Evolutionary conservation across 2,329 filamentous ascomycete species (phyloP), one percentile per base, ranked within the genome.

Genomic region (Alternaria solani): DNA sequence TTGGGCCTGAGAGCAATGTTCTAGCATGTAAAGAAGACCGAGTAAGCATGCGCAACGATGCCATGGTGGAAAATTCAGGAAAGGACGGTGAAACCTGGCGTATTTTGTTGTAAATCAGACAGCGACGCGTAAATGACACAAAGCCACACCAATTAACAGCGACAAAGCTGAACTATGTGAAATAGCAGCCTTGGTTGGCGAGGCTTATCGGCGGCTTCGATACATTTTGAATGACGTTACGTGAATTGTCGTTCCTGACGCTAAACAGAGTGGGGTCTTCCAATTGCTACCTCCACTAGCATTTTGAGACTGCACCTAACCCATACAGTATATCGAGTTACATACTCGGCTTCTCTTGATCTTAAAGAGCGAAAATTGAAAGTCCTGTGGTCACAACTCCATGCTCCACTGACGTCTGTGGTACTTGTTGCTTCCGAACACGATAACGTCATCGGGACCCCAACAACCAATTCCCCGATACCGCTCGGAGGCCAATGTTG

Each of bases 51-150:
- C 64, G 64, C 32, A 55, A 52, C 43, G 62, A 18, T 39, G 64
- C 59, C 69, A 72, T 72, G 42, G 12, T 51, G 44, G n/a, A 20
- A 38, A 18, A 38, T 14, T 25, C 25, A 20, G 1, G 9, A 20
- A 26, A 16, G 16, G 38, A 5, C n/a, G 16, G 3, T 7, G 7
- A 38, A 53, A 32, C 34, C 28, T 44, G 34, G 44, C 49, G 6
- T 18, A 56, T 16, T 14, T 20, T 25, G 46, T 30, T 25, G n/a
- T 18, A 16, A 7, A n/a, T 25, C 20, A n/a, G 30, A 36, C 14
- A 3, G 8, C 8, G 46, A 49, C 46, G 14, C 8, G 14, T 18
- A 25, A 36, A 51, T n/a, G 34, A 20, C n/a, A 34, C 34, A n/a
- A 32, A 20, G 14, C 8, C 28, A 30, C 26, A 12, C 26, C 7